A percentile compares a stretch with the other conserved stretches of the same genome.
These are phyloP conservation scores for Mucor lusitanicus DNA, from an alignment of 371 early-diverging fungal species.

Conservation along the genomic window DNA sequence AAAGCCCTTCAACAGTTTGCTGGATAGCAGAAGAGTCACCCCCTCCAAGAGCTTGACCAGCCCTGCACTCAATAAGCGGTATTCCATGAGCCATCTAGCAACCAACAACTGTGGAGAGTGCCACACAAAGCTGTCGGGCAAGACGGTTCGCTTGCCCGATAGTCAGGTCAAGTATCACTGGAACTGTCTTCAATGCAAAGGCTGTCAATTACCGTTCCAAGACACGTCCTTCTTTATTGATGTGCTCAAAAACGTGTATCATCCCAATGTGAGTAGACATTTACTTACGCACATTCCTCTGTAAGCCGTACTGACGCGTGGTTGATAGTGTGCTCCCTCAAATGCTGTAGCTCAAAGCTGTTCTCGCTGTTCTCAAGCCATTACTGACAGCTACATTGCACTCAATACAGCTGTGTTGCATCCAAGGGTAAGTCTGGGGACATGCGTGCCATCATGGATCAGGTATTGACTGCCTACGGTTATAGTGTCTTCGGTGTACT, in stretches of 20 bases:
- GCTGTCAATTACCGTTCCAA: conserved; percentile 33
- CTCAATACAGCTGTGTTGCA: conserved; percentile 25
- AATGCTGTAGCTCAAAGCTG: conserved; percentile 7
- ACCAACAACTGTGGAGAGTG: conserved; percentile 28
- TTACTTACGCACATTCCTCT: no score
- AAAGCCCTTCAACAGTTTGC: conserved; percentile 8
- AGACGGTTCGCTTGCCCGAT: conserved; percentile 35
- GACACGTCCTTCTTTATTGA: conserved; percentile 36
- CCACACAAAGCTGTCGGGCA: conserved; percentile 28
- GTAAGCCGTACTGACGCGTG: no score
- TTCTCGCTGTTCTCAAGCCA: conserved; percentile 23
- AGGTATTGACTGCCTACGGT: background rate
- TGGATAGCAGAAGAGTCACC: conserved; percentile 6
- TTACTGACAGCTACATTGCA: conserved; percentile 26
- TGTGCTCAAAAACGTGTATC: conserved; percentile 25
- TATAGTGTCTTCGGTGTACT: conserved; percentile 45
- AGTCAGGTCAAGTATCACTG: conserved; percentile 35
- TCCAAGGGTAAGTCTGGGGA: conserved; percentile 26
- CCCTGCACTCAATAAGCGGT: background rate
- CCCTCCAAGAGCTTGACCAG: background rate
- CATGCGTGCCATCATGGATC: background rate
- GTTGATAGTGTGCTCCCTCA: conserved; percentile 22
- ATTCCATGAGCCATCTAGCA: background rate
- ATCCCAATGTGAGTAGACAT: conserved; percentile 31
- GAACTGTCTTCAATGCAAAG: conserved; percentile 38